Base-by-base conservation (phyloP, 2,329 filamentous ascomycete genomes). In the Aspergillus fumigatiaffinis region DNA sequence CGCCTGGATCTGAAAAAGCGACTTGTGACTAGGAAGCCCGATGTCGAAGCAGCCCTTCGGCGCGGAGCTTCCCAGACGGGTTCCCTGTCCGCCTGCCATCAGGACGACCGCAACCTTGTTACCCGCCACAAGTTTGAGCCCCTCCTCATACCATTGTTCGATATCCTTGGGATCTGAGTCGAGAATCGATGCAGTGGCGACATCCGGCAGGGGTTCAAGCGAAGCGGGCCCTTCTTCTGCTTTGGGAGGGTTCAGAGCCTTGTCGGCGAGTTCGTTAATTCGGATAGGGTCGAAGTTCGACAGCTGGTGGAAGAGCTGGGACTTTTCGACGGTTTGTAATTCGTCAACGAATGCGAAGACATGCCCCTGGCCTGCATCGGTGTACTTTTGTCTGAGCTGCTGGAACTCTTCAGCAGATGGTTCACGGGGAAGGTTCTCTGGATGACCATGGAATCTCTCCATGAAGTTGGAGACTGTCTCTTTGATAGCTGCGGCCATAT, bases 1-100 rank as follows among this genome's bases (percentile, higher is more conserved):
- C 48, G 90, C 94, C 78, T 99, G 94, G 67, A 99, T 90, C 81
- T 97, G 92, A 84, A 99, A 99, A 59, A 99, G 84, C 17, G 92
- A 92, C 82, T 99, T 99, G 72, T 88, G 79, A 66, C 91, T 96
- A 32, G 93, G 91, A 56, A 99, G 84, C 20, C 92, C 92, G 74
- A 99, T 97, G 73, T 99, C 88, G 78, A 90, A 99, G 84, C 93
- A 97, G 56, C 94, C 94, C 82, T 99, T 99, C 65, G 94, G 94
- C 20, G 88, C 93, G 56, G 92, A 94, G 81, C 92, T 97, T 66
- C 94, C 94, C 62, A 99, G 80, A 61, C 94, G 86, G 60, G 94
- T 99, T 63, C 94, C 94, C 79, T 99, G 94, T 35, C 94, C 94
- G 72, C 94, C 94, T 57, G 94, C 94, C 90, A 99, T 95, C 69